A percentile compares a stretch with the other conserved stretches of the same genome.
phyloP scores from a whole-genome alignment of 2,329 filamentous ascomycete species.

The Zopfia rhizophila region DNA sequence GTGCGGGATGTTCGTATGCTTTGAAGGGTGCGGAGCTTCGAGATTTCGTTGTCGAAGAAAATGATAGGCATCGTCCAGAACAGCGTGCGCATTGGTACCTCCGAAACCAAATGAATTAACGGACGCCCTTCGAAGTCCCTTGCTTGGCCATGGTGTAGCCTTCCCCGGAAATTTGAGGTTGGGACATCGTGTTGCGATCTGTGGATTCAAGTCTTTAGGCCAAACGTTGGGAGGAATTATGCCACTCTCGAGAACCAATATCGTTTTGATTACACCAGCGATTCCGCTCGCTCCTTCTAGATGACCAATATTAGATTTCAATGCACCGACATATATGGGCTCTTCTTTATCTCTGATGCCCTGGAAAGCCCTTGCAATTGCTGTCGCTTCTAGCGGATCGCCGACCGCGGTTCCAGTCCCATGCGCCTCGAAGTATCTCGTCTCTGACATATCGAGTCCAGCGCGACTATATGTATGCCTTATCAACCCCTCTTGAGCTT shows the following conservation, averaged over 20 bases:
- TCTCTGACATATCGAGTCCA: slow-evolving; percentile 10
- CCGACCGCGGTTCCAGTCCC: slow-evolving; percentile 31
- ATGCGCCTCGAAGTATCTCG: slow-evolving; percentile 25
- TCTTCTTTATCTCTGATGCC: slow-evolving; percentile 4
- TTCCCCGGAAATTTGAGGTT: slow-evolving; percentile 20
- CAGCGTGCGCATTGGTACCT: slow-evolving; percentile 25
- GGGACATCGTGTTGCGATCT: slow-evolving; percentile 27
- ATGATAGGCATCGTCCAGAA: slow-evolving; percentile 26
- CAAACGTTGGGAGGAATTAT: slow-evolving; percentile 41
- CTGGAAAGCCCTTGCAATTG: slow-evolving; percentile 17
- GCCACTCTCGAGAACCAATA: slow-evolving; percentile 52
- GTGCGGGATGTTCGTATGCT: no score
- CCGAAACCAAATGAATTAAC: slow-evolving; percentile 29
- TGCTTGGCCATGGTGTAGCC: slow-evolving; percentile 19
- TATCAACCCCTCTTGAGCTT: slow-evolving; percentile 28
- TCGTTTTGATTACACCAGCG: slow-evolving; percentile 50
- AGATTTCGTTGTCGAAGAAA: slow-evolving; percentile 3
- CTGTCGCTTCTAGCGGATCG: slow-evolving; percentile 20
- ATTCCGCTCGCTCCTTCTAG: slow-evolving; percentile 52
- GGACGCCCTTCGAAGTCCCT: slow-evolving; percentile 16
- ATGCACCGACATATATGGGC: slow-evolving; percentile 23
- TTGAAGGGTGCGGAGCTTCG: slow-evolving; percentile 3
- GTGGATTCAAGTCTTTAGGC: slow-evolving; percentile 31
- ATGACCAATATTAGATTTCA: slow-evolving; percentile 56
- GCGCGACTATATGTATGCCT: slow-evolving; percentile 13